phyloP scores from a whole-genome alignment of 345 rosid species.

The Salix dunnii region DNA sequence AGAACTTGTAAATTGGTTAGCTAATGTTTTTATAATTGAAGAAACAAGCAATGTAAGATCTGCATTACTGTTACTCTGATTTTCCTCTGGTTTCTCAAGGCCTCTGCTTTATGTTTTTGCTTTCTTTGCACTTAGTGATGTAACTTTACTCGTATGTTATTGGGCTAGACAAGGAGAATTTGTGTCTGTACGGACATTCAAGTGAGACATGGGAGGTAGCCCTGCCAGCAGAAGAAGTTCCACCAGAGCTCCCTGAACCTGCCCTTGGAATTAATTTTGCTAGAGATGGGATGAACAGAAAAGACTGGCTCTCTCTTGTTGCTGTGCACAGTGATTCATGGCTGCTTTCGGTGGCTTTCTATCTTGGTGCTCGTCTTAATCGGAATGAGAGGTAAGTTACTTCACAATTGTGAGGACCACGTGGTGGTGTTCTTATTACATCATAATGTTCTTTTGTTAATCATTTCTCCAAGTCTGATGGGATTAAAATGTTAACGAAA shows the following conservation, averaged over 20 bases:
- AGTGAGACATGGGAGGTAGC: slow-evolving; percentile 94
- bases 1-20: neutral
- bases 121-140: neutral
- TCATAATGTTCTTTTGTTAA: neutral
- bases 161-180: slow-evolving; percentile 76
- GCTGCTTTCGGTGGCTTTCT: slow-evolving; percentile 97
- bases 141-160: neutral
- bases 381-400: slow-evolving; percentile 73
- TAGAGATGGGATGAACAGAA: slow-evolving; percentile 93
- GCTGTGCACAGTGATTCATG: slow-evolving; percentile 97
- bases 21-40: neutral
- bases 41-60: neutral
- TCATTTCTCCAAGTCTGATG: neutral
- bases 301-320: slow-evolving; percentile 89
- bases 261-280: slow-evolving; percentile 96
- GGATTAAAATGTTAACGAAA: neutral
- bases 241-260: slow-evolving; percentile 96
- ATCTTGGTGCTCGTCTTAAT: slow-evolving; percentile 88
- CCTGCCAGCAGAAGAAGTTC: slow-evolving; percentile 94
- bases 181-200: slow-evolving; percentile 90
- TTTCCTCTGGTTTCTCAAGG: slow-evolving; percentile 1
- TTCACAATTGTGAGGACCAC: neutral
- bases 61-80: neutral
- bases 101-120: neutral
- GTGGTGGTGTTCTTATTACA: neutral